Base-by-base conservation (phyloP, 805 yeast genomes). In the Saccharomyces jurei region DNA sequence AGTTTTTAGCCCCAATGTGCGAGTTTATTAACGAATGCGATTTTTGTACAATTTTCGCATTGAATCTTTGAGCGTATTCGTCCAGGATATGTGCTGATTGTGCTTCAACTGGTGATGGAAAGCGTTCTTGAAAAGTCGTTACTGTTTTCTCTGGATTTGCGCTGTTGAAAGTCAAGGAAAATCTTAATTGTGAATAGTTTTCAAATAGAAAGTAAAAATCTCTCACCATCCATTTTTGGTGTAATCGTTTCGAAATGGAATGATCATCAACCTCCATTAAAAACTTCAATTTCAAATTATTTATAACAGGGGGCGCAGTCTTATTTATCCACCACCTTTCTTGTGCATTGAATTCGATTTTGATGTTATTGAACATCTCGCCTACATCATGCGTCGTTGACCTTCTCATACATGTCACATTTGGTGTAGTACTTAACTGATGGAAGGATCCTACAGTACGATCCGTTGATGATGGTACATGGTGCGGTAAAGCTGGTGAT, bases 131-230 rank as follows among this genome's bases (percentile, higher is more conserved):
- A 58, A 71, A 55, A 62, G 68, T 54, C 1, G 56, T 56, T 11
- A 81, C 73, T 1, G 86, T 74, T 1, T 74, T 65, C 13, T 77
- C 65, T 1, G 94, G 89, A 54, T 82, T 79, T 13, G 72, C 71
- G 14, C 65, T 60, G 44, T 83, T 84, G 62, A 74, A 89, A 25
- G 77, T 74, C 4, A 87, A 71, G 50, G 83, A 82, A 57, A 89
- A 71, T 0, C 80, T 71, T 3, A 83, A 73, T 60, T 84, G 89
- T 1, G 94, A 80, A 60, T 85, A 82, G 65, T 88, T 95, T 56
- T 80, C 82, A 68, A 82, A 84, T 46, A 90, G 70, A 13, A 89
- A 75, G 64, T 88, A 89, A 59, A 86, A 82, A 58, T 86, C 90
- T 52, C 86, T 76, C 58, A 79, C 74, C 4, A 75, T 70, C 52